A percentile compares a stretch with the other conserved stretches of the same genome.
Evolutionary conservation across 768 basidiomycete genomes (phyloP).

Genomic region (Crepidotus variabilis): DNA sequence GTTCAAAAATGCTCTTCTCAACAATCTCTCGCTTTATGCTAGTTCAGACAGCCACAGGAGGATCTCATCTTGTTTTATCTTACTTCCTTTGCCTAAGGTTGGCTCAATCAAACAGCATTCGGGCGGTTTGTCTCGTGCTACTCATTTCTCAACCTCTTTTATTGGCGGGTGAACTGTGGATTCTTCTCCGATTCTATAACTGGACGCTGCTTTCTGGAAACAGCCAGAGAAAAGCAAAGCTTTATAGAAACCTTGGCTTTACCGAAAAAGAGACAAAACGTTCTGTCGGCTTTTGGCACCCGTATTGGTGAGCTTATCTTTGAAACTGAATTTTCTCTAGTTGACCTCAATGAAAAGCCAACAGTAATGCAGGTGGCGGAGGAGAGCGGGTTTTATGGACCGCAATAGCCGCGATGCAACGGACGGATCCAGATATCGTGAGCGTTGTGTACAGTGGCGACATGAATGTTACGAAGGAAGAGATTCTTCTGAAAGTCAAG

Average conservation of each 20-base stretch:
- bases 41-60: too few relatives aligned
- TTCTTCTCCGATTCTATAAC: constrained; percentile 16
- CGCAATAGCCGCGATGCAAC: constrained; percentile 75
- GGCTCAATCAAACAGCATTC: too few relatives aligned
- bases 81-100: too few relatives aligned
- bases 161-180: constrained; percentile 7
- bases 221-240: constrained; percentile 9
- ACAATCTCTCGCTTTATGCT: too few relatives aligned
- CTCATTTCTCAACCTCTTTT: too few relatives aligned
- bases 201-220: constrained; percentile 17
- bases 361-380: constrained; percentile 91
- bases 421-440: constrained; percentile 57
- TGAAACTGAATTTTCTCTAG: constrained; percentile 4
- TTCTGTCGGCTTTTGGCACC: constrained; percentile 88
- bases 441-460: constrained; percentile 91
- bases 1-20: too few relatives aligned
- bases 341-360: constrained; percentile 30
- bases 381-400: constrained; percentile 97
- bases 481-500: constrained; percentile 79
- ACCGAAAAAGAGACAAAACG: constrained; percentile 17
- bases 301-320: constrained; percentile 72
- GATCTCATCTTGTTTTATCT: too few relatives aligned
- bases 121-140: too few relatives aligned
- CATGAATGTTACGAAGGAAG: constrained; percentile 68
- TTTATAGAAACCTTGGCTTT: constrained; percentile 24